phyloP scores from a whole-genome alignment of 1,284 basidiomycete species.

The Phylloboletellus chloephorus region DNA sequence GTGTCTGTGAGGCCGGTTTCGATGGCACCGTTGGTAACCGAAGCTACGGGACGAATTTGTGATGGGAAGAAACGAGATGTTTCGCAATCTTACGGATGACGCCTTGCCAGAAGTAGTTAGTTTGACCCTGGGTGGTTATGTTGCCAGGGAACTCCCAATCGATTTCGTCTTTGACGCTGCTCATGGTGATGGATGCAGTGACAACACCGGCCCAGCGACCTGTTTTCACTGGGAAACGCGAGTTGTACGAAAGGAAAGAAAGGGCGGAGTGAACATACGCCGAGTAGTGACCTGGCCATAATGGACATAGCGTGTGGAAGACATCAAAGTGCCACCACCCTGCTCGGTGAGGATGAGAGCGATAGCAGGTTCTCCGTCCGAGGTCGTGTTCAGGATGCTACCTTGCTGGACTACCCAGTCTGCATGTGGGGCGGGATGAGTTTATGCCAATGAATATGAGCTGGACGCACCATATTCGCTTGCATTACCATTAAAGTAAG shows the following conservation, averaged over 20 bases:
- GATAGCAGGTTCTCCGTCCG: constrained; percentile 58
- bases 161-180: constrained; percentile 79
- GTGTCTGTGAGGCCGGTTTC: constrained; percentile 53
- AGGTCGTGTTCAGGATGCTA: constrained; percentile 56
- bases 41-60: constrained; percentile 25
- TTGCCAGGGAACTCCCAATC: constrained; percentile 79
- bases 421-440: constrained; percentile 21
- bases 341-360: constrained; percentile 59
- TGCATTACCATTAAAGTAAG: constrained; percentile 70
- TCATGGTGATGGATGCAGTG: constrained; percentile 83
- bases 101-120: constrained; percentile 78
- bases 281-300: constrained; percentile 74
- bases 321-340: constrained; percentile 71
- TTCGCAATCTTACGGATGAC: constrained; percentile 51
- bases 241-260: not conserved
- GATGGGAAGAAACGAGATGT: not conserved
- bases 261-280: constrained; percentile 37
- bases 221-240: constrained; percentile 49
- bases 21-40: constrained; percentile 42
- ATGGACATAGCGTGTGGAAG: constrained; percentile 75
- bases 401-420: constrained; percentile 73
- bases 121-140: constrained; percentile 59
- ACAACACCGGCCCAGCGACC: constrained; percentile 72
- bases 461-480: constrained; percentile 43
- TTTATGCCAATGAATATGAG: not conserved